Percentiles rank a stretch among this genome's conserved stretches.
These are phyloP conservation scores for Cucurbita pepo DNA, from an alignment of 306 rosid species.

Conservation along the genomic window DNA sequence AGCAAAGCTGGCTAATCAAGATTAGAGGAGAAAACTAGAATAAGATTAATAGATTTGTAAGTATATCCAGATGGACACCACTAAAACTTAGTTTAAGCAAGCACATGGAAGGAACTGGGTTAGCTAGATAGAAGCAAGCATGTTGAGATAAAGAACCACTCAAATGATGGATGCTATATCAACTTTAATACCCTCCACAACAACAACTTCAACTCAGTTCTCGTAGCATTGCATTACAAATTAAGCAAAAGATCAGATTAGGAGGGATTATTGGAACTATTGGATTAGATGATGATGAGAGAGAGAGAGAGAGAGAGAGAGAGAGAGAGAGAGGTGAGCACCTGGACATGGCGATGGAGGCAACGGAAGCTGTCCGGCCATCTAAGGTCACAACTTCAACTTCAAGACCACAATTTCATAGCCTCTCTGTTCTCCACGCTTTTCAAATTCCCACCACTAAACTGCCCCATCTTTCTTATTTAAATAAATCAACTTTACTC, in stretches of 20 bases:
- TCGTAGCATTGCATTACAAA: not conserved
- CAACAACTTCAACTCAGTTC: not conserved
- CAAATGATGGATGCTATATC: no score
- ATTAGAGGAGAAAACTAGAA: not conserved
- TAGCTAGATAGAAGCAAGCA: not conserved
- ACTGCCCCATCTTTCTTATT: no score
- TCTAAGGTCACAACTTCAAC: no score
- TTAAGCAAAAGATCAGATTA: not conserved
- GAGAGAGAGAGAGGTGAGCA: constrained; percentile 2
- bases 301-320: not conserved
- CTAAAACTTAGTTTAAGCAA: not conserved
- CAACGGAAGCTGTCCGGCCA: no score
- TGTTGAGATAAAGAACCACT: no score
- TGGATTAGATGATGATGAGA: not conserved
- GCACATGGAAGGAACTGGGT: not conserved
- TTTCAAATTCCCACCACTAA: not conserved
- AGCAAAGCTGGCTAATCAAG: not conserved
- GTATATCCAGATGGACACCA: not conserved
- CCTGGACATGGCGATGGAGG: constrained; percentile 35
- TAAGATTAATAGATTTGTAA: not conserved
- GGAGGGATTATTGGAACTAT: no score
- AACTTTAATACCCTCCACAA: no score
- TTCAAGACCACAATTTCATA: no score
- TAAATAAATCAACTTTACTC: not conserved
- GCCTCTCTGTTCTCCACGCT: no score